These are phyloP conservation scores for Sambucus nigra DNA, from an alignment of 129 eudicot genomes.

Conservation along the genomic window DNA sequence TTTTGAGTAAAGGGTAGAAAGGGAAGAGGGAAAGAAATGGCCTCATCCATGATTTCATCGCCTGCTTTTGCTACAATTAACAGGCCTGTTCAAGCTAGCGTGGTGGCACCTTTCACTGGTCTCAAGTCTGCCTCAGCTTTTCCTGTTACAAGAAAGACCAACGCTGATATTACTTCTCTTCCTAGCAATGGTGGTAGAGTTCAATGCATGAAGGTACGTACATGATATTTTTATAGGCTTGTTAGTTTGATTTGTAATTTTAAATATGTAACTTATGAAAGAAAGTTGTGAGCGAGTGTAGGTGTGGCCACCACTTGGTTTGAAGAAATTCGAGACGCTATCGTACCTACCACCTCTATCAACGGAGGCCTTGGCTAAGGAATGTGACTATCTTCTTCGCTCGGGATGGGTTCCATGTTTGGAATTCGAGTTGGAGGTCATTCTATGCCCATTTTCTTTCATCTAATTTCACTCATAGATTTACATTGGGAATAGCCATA, in stretches of 20 bases:
- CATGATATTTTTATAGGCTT: no score
- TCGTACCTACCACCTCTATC: constrained; percentile 51
- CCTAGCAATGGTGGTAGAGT: constrained; percentile 46
- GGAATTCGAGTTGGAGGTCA: constrained; percentile 39
- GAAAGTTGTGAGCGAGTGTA: neutral
- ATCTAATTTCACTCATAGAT: no score
- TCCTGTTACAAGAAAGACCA: constrained; percentile 28
- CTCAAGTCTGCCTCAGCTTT: constrained; percentile 35
- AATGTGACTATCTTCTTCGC: constrained; percentile 54
- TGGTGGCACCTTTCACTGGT: constrained; percentile 48
- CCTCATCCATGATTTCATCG: constrained; percentile 24
- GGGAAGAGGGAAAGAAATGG: constrained; percentile 23
- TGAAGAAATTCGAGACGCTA: constrained; percentile 62
- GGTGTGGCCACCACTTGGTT: constrained; percentile 58
- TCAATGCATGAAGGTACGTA: constrained; percentile 45
- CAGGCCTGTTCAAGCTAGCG: constrained; percentile 35
- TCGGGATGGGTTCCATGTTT: constrained; percentile 68
- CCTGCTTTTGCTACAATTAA: constrained; percentile 24
- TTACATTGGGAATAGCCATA: no score
- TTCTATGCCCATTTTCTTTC: neutral
- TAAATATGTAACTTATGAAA: no score
- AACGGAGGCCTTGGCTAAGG: constrained; percentile 12
- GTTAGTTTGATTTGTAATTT: no score
- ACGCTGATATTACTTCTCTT: constrained; percentile 29
- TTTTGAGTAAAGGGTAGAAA: constrained; percentile 4